Conservation (phyloP, 2,329 filamentous ascomycete species). For the Aspergillus pseudoglaucus region DNA sequence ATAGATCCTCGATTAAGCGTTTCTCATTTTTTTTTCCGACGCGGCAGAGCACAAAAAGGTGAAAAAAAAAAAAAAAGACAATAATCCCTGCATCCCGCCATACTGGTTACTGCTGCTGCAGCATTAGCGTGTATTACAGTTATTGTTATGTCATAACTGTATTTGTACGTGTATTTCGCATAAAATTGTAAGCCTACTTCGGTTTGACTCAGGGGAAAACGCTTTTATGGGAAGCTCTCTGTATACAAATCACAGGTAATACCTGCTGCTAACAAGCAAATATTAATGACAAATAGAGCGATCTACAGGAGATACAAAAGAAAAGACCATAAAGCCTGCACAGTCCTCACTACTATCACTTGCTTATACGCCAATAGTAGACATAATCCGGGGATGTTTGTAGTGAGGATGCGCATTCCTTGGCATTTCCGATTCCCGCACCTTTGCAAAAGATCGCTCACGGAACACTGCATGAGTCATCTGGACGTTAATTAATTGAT, state of each 20-base stretch:
- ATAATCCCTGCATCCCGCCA: conserved; percentile 9
- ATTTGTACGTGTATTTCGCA: neutral
- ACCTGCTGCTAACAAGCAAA: too few species aligned
- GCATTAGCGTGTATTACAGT: conserved; percentile 11
- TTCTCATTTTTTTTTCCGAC: neutral
- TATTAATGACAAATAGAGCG: too few species aligned
- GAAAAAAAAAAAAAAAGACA: conserved; percentile 4
- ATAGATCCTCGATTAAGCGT: conserved; percentile 4
- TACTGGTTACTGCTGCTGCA: conserved; percentile 13
- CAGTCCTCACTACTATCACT: too few species aligned
- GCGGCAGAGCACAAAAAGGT: neutral
- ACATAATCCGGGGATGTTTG: neutral
- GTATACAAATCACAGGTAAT: too few species aligned
- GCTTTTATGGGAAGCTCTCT: too few species aligned
- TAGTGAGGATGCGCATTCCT: neutral
- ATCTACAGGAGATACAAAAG: too few species aligned
- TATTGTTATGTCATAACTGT: conserved; percentile 8
- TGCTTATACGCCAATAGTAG: neutral
- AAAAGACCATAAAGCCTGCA: too few species aligned
- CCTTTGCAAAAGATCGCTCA: too few species aligned
- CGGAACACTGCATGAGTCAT: too few species aligned
- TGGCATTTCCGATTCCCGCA: neutral
- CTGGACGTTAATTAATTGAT: neutral
- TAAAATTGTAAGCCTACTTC: neutral
- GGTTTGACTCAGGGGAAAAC: too few species aligned